Base-by-base conservation (phyloP, 768 basidiomycete genomes). In the Gelatoporia subvermispora region DNA sequence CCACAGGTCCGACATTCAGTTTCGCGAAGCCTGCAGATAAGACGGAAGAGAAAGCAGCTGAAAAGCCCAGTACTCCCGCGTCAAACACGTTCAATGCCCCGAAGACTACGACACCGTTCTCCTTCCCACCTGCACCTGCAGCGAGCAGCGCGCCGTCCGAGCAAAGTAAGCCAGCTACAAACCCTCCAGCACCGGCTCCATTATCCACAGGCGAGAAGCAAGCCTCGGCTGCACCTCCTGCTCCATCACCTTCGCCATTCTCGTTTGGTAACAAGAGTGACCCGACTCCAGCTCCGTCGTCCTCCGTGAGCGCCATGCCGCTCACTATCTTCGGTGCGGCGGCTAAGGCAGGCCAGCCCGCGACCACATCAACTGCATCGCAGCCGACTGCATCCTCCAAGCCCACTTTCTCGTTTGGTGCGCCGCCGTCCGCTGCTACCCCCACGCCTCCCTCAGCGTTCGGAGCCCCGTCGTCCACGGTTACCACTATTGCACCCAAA, bases 1-100 rank as follows among this genome's bases (percentile, higher is more conserved):
- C 45, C 3, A 20, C 43, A 24, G 18, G 21, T 2, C 20, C 38
- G 18, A 20, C 44, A 10, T 31, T 41, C 5, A 43, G 41, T 3
- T 50, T 50, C 18, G 43, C 35, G 18, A 50, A 50, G 31, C 35
- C 43, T 10, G 36, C 48, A 16, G 47, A 52, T 21, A 68, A 72
- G 46, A 41, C 60, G 15, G 49, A 61, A 17, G 15, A 48, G 5
- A 50, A 53, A 28, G 36, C 38, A 31, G 9, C 54, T 20, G 39
- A 52, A 4, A 20, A 3, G 3, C 23, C 37, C 0, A 45, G 39
- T 35, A 25, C 44, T 1, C 47, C 50, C 13, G 8, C 44, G 11
- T 34, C 38, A 21, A 43, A 18, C 20, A 18, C 45, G 7, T 49
- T 49, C 31, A 47, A 47, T 20, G 16, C 24, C 4, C 31, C 54